These are phyloP conservation scores for Fusarium sp. DNA, from an alignment of 2,329 filamentous ascomycete species.

Conservation along the genomic window DNA sequence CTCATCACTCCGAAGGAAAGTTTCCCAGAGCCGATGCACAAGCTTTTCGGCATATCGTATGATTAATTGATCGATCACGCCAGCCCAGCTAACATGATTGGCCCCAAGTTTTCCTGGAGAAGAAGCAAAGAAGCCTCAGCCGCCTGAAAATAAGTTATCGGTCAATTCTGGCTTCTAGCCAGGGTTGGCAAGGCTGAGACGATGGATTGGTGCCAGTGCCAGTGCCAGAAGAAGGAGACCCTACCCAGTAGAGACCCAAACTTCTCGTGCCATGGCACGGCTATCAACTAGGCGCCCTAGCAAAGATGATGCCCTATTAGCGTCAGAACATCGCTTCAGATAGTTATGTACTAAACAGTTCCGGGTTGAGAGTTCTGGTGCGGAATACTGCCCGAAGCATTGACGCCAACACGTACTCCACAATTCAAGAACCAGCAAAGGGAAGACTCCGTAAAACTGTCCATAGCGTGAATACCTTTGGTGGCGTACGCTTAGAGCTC, in stretches of 20 bases:
- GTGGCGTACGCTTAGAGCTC: conserved; percentile 26
- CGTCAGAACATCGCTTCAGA: not conserved
- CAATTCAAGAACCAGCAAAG: not conserved
- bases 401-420: not conserved
- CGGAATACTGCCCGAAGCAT: conserved; percentile 3
- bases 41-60: conserved; percentile 37
- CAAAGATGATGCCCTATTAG: not conserved
- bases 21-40: conserved; percentile 2
- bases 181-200: conserved; percentile 42
- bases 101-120: conserved; percentile 5
- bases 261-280: conserved; percentile 13
- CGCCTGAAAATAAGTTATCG: not conserved
- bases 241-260: not conserved
- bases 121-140: conserved; percentile 31
- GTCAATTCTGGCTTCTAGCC: conserved; percentile 11
- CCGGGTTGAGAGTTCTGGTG: not conserved
- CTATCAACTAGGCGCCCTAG: not conserved
- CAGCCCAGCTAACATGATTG: conserved; percentile 25
- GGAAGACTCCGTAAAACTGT: not conserved
- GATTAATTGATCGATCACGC: conserved; percentile 42
- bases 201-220: conserved; percentile 27
- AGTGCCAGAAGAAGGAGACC: not conserved
- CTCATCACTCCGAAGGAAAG: conserved; percentile 3
- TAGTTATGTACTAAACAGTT: not conserved
- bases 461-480: conserved; percentile 1